Base-by-base conservation (phyloP, 306 rosid species). In the Sphenostylis stenocarpa region DNA sequence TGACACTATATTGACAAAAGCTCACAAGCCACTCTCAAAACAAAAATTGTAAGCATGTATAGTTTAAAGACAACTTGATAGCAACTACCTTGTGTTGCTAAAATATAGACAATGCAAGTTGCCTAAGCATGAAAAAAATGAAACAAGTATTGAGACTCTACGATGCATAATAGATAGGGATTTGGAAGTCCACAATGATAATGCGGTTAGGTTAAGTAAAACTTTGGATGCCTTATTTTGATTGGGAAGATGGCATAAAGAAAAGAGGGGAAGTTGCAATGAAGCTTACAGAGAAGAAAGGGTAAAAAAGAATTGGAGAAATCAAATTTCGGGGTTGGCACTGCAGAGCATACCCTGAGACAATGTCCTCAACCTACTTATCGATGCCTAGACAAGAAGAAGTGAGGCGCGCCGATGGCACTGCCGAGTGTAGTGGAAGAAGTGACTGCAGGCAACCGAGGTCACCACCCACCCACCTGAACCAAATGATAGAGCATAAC, bases 281-380 rank as follows among this genome's bases (percentile, higher is more conserved):
- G 91, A 83, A 75, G 91, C 96, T 90, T 90, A 91, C 96, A 36
- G 89, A 89, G 86, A 85, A 45, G 26, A 84, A 86, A 84, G 67
- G 75, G 71, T 66, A 82, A 90, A 85, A 80, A 84, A 70, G 33
- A 51, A 88, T 62, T 75, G 84, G 84, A 86, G 90, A 72, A 75
- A 94, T 95, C 97, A 95, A 88, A 92, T 97, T 88, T 97, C 97
- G 75, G 97, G 97, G 83, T 92, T 89, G 81, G 97, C 97, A 95
- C 96, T 89, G 97, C 93, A 88, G 71, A 89, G 87, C 98, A 89
- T 92, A 92, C 98, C 98, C 98, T 89, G 97, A 88, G 88, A 85
- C 91, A 92, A 77, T 73, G 98, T 88, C 87, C 88, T 89, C 38
- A 97, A 88, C 77, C 88, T 81, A 51, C 71, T 84, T 11, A 90